Conservation (phyloP, 768 basidiomycete genomes). For the Mycena galericulata region DNA sequence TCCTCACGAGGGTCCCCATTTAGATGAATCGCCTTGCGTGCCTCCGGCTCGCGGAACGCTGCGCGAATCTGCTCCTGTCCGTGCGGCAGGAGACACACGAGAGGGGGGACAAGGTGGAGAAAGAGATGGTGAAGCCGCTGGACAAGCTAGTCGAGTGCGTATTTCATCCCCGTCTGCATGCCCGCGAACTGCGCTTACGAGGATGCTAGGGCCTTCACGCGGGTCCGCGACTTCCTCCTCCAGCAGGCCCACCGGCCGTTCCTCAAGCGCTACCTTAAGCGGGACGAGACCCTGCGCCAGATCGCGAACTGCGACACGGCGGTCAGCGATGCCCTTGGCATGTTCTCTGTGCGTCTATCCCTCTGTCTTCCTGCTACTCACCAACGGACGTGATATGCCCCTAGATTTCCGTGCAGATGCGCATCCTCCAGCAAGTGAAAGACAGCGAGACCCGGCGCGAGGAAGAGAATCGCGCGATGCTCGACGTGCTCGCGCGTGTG, state of each 20-base stretch:
- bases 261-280: slow-evolving; percentile 74
- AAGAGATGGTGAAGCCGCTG: slow-evolving; percentile 62
- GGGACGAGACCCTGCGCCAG: slow-evolving; percentile 66
- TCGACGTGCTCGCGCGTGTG: slow-evolving; percentile 45
- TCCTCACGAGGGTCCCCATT: neutral
- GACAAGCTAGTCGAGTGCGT: slow-evolving; percentile 56
- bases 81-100: slow-evolving; percentile 65
- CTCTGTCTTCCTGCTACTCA: slow-evolving; percentile 33
- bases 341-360: slow-evolving; percentile 60
- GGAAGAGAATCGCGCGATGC: slow-evolving; percentile 50
- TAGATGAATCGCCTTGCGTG: slow-evolving; percentile 73
- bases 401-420: slow-evolving; percentile 62
- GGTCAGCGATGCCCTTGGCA: slow-evolving; percentile 63
- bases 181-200: too few relatives aligned
- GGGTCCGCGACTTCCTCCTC: slow-evolving; percentile 58
- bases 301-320: slow-evolving; percentile 64
- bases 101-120: slow-evolving; percentile 55
- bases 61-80: slow-evolving; percentile 67
- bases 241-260: slow-evolving; percentile 71
- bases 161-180: neutral
- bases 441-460: slow-evolving; percentile 50
- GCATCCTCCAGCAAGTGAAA: slow-evolving; percentile 65
- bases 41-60: slow-evolving; percentile 71
- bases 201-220: slow-evolving; percentile 41
- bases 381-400: slow-evolving; percentile 25